phyloP scores from a whole-genome alignment of 176 grass and related monocot genomes.

The Thinopyrum elongatum region DNA sequence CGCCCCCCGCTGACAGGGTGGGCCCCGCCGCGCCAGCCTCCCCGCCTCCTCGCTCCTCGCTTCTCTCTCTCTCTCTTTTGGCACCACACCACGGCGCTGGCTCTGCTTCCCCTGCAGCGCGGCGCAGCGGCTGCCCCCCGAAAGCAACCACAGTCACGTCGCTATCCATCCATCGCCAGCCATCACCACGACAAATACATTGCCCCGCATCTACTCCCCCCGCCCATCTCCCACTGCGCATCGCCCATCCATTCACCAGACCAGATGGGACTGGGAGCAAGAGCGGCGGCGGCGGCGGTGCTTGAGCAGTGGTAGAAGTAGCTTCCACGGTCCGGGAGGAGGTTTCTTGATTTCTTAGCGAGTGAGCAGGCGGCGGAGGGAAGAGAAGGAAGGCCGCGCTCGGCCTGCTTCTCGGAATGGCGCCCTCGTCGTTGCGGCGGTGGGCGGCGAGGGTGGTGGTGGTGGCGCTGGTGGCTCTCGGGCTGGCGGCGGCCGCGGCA shows the following conservation, averaged over 20 bases:
- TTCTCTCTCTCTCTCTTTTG: neutral
- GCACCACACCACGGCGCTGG: neutral
- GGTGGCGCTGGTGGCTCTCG: neutral
- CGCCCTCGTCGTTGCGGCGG: neutral
- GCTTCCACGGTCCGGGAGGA: neutral
- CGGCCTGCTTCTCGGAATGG: neutral
- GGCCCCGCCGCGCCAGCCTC: constrained; percentile 27
- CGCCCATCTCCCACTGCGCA: neutral
- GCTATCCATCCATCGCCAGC: constrained; percentile 45
- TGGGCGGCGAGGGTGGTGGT: neutral
- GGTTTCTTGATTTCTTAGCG: neutral
- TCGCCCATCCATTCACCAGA: neutral
- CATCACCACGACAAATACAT: constrained; percentile 35
- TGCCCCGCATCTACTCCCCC: constrained; percentile 8
- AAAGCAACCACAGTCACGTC: constrained; percentile 92
- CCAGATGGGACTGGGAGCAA: neutral
- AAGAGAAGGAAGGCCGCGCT: neutral
- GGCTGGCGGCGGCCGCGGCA: neutral
- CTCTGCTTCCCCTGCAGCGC: neutral
- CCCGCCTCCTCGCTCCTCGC: neutral
- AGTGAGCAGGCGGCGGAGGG: neutral
- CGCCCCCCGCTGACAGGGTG: neutral
- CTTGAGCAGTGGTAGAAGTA: neutral
- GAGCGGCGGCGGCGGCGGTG: neutral
- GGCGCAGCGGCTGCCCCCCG: constrained; percentile 40